Conservation (phyloP, 139 green algal species). For the Coelastrella sp. region DNA sequence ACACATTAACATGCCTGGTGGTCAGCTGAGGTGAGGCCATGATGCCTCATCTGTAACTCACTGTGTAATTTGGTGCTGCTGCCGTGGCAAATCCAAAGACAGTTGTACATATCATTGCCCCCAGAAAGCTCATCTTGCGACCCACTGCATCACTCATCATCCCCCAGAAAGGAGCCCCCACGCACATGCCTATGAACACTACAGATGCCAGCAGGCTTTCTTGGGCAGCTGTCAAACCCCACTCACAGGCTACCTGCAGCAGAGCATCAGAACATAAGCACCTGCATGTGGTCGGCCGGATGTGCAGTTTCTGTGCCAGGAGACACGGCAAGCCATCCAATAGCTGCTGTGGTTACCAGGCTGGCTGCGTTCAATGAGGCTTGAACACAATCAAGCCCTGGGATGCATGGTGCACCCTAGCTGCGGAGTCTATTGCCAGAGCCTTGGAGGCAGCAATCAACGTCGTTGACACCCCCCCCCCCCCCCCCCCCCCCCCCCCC, state of each 20-base stretch:
- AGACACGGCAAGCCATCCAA: not conserved
- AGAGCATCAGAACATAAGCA: not conserved
- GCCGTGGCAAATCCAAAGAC: conserved; percentile 66
- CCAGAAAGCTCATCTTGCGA: conserved; percentile 25
- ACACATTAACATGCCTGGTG: too few species aligned
- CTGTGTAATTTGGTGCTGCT: conserved; percentile 65
- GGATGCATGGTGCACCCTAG: not conserved
- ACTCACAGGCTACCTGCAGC: conserved; percentile 67
- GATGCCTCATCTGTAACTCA: not conserved
- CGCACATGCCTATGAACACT: conserved; percentile 78
- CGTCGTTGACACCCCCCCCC: too few species aligned
- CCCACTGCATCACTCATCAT: conserved; percentile 50
- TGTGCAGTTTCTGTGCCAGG: not conserved
- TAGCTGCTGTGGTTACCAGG: too few species aligned
- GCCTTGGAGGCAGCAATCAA: not conserved
- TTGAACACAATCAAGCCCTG: too few species aligned
- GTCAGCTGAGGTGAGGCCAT: too few species aligned
- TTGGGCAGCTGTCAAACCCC: conserved; percentile 60
- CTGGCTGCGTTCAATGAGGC: too few species aligned
- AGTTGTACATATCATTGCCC: conserved; percentile 56
- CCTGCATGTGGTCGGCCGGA: not conserved
- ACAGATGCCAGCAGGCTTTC: conserved; percentile 72
- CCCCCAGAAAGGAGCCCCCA: conserved; percentile 77
- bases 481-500: too few species aligned
- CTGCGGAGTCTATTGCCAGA: not conserved